A percentile compares a stretch with the other conserved stretches of the same genome.
Conservation (phyloP, 2,329 filamentous ascomycete species). For the Dothiorella sarmentorum region DNA sequence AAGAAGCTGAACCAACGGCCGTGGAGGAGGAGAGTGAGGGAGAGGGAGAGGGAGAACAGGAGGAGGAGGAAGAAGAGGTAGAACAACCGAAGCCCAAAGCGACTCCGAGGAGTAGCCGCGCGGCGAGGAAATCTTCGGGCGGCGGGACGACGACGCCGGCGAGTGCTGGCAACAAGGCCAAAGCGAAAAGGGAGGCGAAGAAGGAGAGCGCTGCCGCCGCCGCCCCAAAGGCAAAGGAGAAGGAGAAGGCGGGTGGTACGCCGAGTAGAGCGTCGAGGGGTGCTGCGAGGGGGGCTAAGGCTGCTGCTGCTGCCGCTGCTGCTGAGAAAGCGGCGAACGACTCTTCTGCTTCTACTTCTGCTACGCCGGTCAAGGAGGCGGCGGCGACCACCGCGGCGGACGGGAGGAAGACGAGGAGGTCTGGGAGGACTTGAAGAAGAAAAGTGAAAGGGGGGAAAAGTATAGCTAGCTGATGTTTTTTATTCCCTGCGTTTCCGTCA, state of each 20-base stretch:
- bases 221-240: background rate
- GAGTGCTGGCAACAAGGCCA: background rate
- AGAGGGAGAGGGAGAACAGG: slow-evolving; percentile 32
- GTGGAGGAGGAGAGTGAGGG: slow-evolving; percentile 17
- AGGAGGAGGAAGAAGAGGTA: slow-evolving; percentile 26
- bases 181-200: background rate
- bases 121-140: background rate
- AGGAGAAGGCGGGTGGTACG: background rate
- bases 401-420: background rate
- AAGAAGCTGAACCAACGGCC: slow-evolving; percentile 21
- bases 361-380: background rate
- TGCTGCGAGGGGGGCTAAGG: too few species aligned
- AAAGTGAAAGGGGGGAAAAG: too few species aligned
- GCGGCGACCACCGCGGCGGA: background rate
- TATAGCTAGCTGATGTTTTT: too few species aligned
- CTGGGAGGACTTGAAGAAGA: background rate
- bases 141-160: background rate
- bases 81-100: slow-evolving; percentile 19
- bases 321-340: too few species aligned
- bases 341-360: too few species aligned
- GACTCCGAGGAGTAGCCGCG: slow-evolving; percentile 1
- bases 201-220: too few species aligned
- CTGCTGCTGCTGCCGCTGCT: too few species aligned
- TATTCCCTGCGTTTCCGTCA: too few species aligned
- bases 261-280: background rate